Conservation (phyloP, 2,329 filamentous ascomycete species). For the Didymella pinodella region DNA sequence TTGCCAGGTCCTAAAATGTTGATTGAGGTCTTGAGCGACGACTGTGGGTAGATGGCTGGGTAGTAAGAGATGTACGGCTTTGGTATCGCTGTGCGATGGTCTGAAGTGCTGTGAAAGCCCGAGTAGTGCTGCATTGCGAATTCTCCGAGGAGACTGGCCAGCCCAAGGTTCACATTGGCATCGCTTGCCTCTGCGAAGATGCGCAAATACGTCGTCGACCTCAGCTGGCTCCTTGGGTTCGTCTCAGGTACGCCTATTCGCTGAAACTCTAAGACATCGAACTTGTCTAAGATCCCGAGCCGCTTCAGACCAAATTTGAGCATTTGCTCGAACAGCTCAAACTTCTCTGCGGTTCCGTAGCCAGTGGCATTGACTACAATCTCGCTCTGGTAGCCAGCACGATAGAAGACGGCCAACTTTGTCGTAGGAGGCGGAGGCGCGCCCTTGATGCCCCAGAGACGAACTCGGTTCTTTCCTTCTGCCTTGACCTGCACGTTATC, state of each 20-base stretch:
- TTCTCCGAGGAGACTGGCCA: constrained; percentile 34
- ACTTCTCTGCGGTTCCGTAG: constrained; percentile 60
- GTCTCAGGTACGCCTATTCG: constrained; percentile 43
- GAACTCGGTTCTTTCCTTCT: constrained; percentile 49
- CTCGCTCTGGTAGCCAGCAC: constrained; percentile 53
- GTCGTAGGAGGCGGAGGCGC: constrained; percentile 52
- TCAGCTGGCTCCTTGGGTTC: constrained; percentile 40
- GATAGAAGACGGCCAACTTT: constrained; percentile 52
- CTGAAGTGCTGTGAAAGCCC: constrained; percentile 42
- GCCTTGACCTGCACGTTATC: constrained; percentile 45
- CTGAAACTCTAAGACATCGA: constrained; percentile 64
- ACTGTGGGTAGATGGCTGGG: constrained; percentile 41
- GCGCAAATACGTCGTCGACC: constrained; percentile 45
- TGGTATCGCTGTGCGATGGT: constrained; percentile 42
- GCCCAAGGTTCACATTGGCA: constrained; percentile 30
- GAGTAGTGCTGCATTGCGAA: constrained; percentile 46
- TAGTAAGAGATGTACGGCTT: constrained; percentile 46
- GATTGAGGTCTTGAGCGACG: constrained; percentile 38
- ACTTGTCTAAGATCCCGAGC: constrained; percentile 48
- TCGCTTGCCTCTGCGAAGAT: constrained; percentile 43
- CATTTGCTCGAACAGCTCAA: constrained; percentile 59
- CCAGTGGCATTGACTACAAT: constrained; percentile 46
- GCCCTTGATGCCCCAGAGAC: constrained; percentile 51
- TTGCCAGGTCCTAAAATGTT: constrained; percentile 42
- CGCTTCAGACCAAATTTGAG: constrained; percentile 55